phyloP scores from a whole-genome alignment of 1,284 basidiomycete genomes.

The Tilletia horrida region DNA sequence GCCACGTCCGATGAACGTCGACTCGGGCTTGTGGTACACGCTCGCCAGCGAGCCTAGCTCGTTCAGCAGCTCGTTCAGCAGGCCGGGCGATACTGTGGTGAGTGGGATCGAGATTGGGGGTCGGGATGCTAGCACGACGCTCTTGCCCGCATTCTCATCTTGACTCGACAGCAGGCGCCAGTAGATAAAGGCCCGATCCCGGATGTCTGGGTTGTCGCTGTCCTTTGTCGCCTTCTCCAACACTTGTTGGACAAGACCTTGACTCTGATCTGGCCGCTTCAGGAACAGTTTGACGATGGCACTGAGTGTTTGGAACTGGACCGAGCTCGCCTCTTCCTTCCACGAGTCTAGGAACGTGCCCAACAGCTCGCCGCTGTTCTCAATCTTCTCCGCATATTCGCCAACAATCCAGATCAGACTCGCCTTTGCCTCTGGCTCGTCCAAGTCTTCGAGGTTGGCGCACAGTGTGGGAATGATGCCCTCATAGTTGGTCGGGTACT shows the following conservation, averaged over 20 bases:
- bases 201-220: conserved; percentile 93
- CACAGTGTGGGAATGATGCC: conserved; percentile 93
- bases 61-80: conserved; percentile 83
- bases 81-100: conserved; percentile 79
- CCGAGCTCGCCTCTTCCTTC: conserved; percentile 86
- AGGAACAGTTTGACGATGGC: conserved; percentile 96
- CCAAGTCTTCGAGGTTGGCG: conserved; percentile 88
- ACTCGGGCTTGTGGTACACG: conserved; percentile 89
- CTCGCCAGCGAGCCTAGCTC: conserved; percentile 71
- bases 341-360: conserved; percentile 84
- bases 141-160: conserved; percentile 87
- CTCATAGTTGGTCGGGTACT: conserved; percentile 96
- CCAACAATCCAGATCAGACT: conserved; percentile 98
- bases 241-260: conserved; percentile 82
- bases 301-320: conserved; percentile 90
- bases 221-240: conserved; percentile 92
- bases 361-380: conserved; percentile 89
- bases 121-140: conserved; percentile 82
- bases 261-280: conserved; percentile 70
- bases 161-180: conserved; percentile 83
- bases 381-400: conserved; percentile 94
- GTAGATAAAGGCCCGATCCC: conserved; percentile 93
- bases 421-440: conserved; percentile 96
- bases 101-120: conserved; percentile 89
- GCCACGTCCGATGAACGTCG: conserved; percentile 57